Evolutionary conservation across 495 filamentous ascomycete genomes (phyloP), one percentile per base, ranked within the genome.

Genomic region (Hamigera avellanea): DNA sequence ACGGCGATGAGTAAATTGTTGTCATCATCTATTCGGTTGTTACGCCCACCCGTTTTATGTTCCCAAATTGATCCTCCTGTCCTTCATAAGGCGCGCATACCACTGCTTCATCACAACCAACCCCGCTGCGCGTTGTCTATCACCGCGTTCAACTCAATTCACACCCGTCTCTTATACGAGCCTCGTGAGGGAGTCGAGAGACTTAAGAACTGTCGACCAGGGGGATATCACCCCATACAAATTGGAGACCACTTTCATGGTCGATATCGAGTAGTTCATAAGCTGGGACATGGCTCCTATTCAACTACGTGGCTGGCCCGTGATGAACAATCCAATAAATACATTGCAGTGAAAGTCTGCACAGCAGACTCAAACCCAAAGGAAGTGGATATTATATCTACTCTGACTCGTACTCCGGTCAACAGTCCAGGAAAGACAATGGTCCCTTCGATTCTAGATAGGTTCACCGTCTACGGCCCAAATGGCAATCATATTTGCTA

Each of bases 401-500:
- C 32, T 14, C 45, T 52, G 27, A 40, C 43, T 15, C 26, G 15
- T 29, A 32, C 21, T 36, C 18, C 41, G 44, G 34, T 29, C 35
- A 41, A 37, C 36, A 39, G 42, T 32, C 46, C 21, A 41, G 48
- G 36, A 8, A 43, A 37, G 31, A 31, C 18, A 15, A 56, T 52
- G 42, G 38, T 68, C 2, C 47, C 59, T 37, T 37, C 37, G 10
- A 46, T 61, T n/a, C 43, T 65, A 8, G 65, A 70, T 50, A 47
- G 32, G 17, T 71, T 69, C 40, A 50, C 25, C 13, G 44, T 67
- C 18, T 35, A 54, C 14, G 59, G 66, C 9, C 61, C 59, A 8
- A 70, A 70, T 41, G 57, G 61, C n/a, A 54, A 33, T 6, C 64
- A 72, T 48, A 21, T 39, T 15, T 68, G 62, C 42, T 49, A 55